Base-by-base conservation (phyloP, 176 grass and related monocot species). In the Oryza australiensis region DNA sequence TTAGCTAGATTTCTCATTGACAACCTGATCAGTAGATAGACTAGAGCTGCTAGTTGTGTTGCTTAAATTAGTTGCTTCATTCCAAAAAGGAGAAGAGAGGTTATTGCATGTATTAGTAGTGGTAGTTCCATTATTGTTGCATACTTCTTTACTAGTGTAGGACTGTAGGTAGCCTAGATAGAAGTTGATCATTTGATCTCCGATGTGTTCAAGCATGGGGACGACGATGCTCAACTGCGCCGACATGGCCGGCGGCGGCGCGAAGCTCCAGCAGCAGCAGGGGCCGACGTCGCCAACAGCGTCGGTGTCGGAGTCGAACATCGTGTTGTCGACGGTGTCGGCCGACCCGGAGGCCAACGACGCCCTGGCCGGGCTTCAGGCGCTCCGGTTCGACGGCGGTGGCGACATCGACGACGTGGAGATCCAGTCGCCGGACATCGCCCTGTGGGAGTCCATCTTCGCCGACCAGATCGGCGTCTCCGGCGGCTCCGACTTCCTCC, bases 361-460 rank as follows among this genome's bases (percentile, higher is more conserved):
- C n/a, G 82, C 83, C 23, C 76, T 79, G 37, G 86, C 83, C 0
- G 68, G 87, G 11, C 75, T 92, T 10, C 83, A 88, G 16, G 92
- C 74, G 16, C 80, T 91, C 22, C 73, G 75, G 71, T 90, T 91
- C 32, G 92, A 94, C 5, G 70, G 64, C 5, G 46, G 46, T 2
- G 45, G 33, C 33, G 33, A 51, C 48, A 51, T 51, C 48, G 48
- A 51, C 48, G 86, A 86, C 18, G 59, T 33, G 9, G 88, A 94
- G 88, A 80, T 94, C 70, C 83, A 94, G 72, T 91, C 92, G 51
- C 88, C 88, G 0, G 92, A 94, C 40, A 71, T 82, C 26, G 65
- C 85, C 23, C 28, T 94, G 27, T 90, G 89, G 88, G 92, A 94
- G 62, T 94, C 86, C 2, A 51, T 94, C 66, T 85, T 94, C 22